phyloP scores from a whole-genome alignment of 1,139 yeast species.

The Pneumocystis wakefieldiae region DNA sequence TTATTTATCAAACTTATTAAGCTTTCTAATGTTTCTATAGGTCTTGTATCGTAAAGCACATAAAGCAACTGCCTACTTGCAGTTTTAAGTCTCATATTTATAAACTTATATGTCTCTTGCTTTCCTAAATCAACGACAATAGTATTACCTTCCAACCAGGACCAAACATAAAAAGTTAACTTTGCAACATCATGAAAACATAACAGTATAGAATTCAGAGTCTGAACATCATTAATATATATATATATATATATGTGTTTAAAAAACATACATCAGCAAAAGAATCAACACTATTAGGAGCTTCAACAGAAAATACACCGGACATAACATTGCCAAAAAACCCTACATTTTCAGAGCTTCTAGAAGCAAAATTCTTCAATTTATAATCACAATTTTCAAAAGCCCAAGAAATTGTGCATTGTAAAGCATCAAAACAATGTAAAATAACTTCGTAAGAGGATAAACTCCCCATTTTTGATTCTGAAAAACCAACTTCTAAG shows the following conservation, averaged over 20 bases:
- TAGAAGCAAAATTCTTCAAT: not conserved
- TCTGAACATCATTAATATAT: not conserved
- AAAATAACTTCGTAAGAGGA: not conserved
- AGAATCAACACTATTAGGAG: not conserved
- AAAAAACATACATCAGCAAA: not conserved
- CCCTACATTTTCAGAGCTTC: not conserved
- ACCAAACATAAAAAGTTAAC: not conserved
- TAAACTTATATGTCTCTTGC: not conserved
- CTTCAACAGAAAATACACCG: constrained; percentile 1
- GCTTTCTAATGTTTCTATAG: not conserved
- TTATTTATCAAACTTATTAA: not conserved
- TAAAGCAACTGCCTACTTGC: not conserved
- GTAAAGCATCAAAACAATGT: not conserved
- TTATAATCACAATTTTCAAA: not conserved
- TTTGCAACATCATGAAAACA: not conserved
- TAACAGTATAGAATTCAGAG: not conserved
- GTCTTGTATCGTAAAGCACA: not conserved
- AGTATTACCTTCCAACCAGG: not conserved
- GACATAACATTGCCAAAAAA: constrained; percentile 2
- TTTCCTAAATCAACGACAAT: not conserved
- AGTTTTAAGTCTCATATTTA: not conserved
- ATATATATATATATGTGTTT: not conserved
- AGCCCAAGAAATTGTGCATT: not conserved
- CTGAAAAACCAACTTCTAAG: not conserved
- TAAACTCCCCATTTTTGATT: not conserved